Conservation (phyloP, 2,329 filamentous ascomycete species). For the Colletotrichum sansevieriae region DNA sequence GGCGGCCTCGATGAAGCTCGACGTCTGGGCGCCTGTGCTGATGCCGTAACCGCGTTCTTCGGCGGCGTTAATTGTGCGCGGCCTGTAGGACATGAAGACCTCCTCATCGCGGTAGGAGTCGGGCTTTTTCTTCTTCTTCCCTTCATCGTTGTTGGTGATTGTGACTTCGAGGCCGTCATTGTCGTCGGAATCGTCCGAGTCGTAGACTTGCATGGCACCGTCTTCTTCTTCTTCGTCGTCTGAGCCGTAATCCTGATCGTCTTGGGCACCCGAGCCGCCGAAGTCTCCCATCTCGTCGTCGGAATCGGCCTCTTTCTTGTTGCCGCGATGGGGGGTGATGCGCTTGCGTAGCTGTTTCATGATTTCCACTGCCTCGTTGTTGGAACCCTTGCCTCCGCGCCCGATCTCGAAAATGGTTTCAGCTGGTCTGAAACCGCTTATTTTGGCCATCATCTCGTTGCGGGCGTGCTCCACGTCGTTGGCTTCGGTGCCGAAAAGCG, state of each 20-base stretch:
- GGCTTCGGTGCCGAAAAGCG: constrained; percentile 81
- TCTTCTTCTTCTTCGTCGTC: constrained; percentile 53
- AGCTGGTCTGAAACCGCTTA: constrained; percentile 88
- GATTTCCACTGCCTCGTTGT: constrained; percentile 77
- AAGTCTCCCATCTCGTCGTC: constrained; percentile 49
- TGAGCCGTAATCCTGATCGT: constrained; percentile 51
- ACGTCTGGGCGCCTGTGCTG: constrained; percentile 80
- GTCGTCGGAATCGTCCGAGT: constrained; percentile 59
- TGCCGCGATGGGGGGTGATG: constrained; percentile 69
- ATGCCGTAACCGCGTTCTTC: constrained; percentile 96
- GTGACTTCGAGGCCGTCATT: constrained; percentile 79
- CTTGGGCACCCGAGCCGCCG: constrained; percentile 49
- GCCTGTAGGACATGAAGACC: constrained; percentile 96
- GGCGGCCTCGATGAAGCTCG: constrained; percentile 90
- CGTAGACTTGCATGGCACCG: constrained; percentile 48
- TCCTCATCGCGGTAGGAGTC: constrained; percentile 73
- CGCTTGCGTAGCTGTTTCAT: constrained; percentile 80
- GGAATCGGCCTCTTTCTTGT: constrained; percentile 52
- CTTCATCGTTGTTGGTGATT: constrained; percentile 70
- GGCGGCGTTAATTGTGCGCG: constrained; percentile 81
- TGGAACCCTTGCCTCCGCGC: constrained; percentile 73
- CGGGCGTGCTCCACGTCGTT: constrained; percentile 77
- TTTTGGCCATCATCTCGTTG: constrained; percentile 87
- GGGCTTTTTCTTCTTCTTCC: constrained; percentile 56
- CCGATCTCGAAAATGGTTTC: constrained; percentile 98